These are phyloP conservation scores for Neofusicoccum cordaticola DNA, from an alignment of 2,329 filamentous ascomycete genomes.

Conservation along the genomic window DNA sequence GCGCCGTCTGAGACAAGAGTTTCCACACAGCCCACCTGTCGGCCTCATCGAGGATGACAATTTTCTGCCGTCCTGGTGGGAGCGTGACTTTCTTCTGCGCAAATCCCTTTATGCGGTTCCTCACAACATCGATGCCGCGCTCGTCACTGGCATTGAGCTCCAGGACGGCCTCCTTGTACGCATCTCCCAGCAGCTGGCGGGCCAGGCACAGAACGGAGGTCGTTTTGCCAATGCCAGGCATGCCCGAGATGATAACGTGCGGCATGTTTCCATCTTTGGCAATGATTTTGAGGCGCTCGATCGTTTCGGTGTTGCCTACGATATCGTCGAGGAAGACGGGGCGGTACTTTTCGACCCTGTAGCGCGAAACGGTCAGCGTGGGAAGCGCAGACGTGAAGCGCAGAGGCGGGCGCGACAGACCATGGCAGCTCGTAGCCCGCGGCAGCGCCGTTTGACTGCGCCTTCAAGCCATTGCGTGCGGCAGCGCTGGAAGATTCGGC, in stretches of 20 bases:
- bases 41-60: constrained; percentile 96
- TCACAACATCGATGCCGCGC: constrained; percentile 93
- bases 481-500: constrained; percentile 51
- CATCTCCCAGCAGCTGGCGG: constrained; percentile 82
- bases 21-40: constrained; percentile 58
- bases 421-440: constrained; percentile 75
- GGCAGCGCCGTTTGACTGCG: constrained; percentile 34
- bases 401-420: constrained; percentile 43
- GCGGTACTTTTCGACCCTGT: constrained; percentile 96
- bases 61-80: constrained; percentile 84
- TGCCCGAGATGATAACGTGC: constrained; percentile 98
- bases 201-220: constrained; percentile 93
- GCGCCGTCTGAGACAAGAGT: not conserved
- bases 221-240: constrained; percentile 98
- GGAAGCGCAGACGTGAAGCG: not conserved
- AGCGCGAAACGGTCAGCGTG: not conserved
- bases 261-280: constrained; percentile 99
- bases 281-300: constrained; percentile 96
- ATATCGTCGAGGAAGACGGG: constrained; percentile 94
- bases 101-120: constrained; percentile 96
- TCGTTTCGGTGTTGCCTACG: constrained; percentile 95
- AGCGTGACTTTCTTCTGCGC: constrained; percentile 98
- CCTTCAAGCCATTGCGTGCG: constrained; percentile 42
- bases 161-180: constrained; percentile 95
- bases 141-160: constrained; percentile 97